phyloP scores from a whole-genome alignment of 441 rosid genomes.

The Metrosideros polymorpha region DNA sequence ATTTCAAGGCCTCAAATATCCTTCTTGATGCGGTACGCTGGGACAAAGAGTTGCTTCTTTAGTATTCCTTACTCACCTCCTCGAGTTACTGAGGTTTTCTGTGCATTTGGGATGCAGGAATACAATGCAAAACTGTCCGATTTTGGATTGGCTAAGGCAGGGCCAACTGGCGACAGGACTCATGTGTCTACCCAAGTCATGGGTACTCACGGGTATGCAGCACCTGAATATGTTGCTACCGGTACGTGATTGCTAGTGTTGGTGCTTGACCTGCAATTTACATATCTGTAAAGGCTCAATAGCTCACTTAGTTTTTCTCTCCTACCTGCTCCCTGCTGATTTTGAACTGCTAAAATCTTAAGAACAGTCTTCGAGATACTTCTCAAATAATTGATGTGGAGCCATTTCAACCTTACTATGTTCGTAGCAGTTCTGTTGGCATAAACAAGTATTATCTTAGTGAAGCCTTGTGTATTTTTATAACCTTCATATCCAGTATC shows the following conservation, averaged over 20 bases:
- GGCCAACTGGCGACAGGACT: conserved; percentile 67
- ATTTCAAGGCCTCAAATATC: conserved; percentile 64
- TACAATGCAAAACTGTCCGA: conserved; percentile 64
- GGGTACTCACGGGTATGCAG: conserved; percentile 69
- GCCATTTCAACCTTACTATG: not conserved
- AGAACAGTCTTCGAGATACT: not conserved
- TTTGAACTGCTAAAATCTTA: not conserved
- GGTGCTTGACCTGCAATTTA: not conserved
- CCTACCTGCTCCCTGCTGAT: not conserved
- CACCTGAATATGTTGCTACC: conserved; percentile 66
- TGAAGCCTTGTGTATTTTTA: not conserved
- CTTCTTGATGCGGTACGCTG: conserved; percentile 52
- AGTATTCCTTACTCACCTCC: not conserved
- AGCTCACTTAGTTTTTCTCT: not conserved
- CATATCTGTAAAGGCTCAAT: not conserved
- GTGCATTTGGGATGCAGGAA: conserved; percentile 27
- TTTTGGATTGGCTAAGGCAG: conserved; percentile 69
- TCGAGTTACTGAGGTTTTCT: not conserved
- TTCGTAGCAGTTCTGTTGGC: not conserved
- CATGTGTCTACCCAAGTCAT: conserved; percentile 71
- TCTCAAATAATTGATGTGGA: not conserved
- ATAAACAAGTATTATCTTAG: not conserved
- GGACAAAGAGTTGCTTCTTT: not conserved
- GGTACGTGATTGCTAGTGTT: conserved; percentile 26
- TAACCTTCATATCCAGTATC: not conserved